A percentile compares a stretch with the other conserved stretches of the same genome.
phyloP scores from a whole-genome alignment of 345 rosid genomes.

The Arabidopsis thaliana region TAIR10.1 NC_003075.7:16646501-16647000 shows the following conservation, averaged over 20 bases:
- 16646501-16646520: background rate
- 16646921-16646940: background rate
- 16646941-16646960: background rate
- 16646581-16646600: background rate
- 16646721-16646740: too few relatives aligned
- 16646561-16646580: too few relatives aligned
- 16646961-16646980: conserved; percentile 22
- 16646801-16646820: too few relatives aligned
- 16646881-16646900: conserved; percentile 2
- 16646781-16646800: too few relatives aligned
- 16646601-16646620: conserved; percentile 8
- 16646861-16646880: background rate
- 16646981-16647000: conserved; percentile 6
- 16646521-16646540: background rate
- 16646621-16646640: background rate
- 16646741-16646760: too few relatives aligned
- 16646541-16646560: too few relatives aligned
- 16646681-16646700: too few relatives aligned
- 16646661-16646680: too few relatives aligned
- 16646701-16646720: too few relatives aligned
- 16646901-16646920: background rate
- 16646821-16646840: too few relatives aligned
- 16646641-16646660: too few relatives aligned
- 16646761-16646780: too few relatives aligned
- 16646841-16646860: background rate